Conservation (phyloP, 495 filamentous ascomycete species). For the Aspergillus ellipticus region DNA sequence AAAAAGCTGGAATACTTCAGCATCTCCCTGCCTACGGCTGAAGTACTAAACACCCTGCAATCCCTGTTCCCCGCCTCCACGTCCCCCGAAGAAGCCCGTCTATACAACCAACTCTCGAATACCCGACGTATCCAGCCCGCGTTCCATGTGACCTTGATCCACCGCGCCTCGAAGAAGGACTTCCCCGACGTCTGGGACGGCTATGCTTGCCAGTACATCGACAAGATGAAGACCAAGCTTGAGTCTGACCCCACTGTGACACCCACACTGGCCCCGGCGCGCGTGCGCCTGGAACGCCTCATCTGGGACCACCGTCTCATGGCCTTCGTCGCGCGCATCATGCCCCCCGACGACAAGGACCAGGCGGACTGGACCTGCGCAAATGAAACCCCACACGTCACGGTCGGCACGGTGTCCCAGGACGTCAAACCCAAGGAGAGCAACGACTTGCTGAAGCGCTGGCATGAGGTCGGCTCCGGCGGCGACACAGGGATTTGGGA, state of each 20-base stretch:
- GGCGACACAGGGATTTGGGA: slow-evolving; percentile 47
- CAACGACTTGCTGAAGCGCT: slow-evolving; percentile 73
- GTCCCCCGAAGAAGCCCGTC: slow-evolving; percentile 45
- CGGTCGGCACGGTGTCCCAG: slow-evolving; percentile 71
- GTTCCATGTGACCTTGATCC: slow-evolving; percentile 96
- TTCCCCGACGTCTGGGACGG: slow-evolving; percentile 66
- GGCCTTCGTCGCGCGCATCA: slow-evolving; percentile 76
- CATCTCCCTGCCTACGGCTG: slow-evolving; percentile 56
- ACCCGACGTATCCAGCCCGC: slow-evolving; percentile 68
- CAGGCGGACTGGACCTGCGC: slow-evolving; percentile 58
- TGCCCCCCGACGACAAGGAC: slow-evolving; percentile 31
- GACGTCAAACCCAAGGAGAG: slow-evolving; percentile 88
- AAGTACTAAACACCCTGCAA: slow-evolving; percentile 60
- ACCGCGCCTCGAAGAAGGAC: slow-evolving; percentile 58
- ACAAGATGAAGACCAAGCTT: slow-evolving; percentile 33
- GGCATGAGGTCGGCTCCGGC: slow-evolving; percentile 55
- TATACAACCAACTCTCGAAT: slow-evolving; percentile 73
- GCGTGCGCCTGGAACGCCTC: slow-evolving; percentile 61
- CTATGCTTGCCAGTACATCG: slow-evolving; percentile 51
- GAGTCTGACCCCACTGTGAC: slow-evolving; percentile 35
- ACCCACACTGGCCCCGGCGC: slow-evolving; percentile 46
- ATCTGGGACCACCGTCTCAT: slow-evolving; percentile 82
- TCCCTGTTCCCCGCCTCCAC: slow-evolving; percentile 54
- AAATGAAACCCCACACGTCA: slow-evolving; percentile 83
- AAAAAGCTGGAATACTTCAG: slow-evolving; percentile 80